Conservation (phyloP, 2,329 filamentous ascomycete genomes). For the Alternaria sp. region DNA sequence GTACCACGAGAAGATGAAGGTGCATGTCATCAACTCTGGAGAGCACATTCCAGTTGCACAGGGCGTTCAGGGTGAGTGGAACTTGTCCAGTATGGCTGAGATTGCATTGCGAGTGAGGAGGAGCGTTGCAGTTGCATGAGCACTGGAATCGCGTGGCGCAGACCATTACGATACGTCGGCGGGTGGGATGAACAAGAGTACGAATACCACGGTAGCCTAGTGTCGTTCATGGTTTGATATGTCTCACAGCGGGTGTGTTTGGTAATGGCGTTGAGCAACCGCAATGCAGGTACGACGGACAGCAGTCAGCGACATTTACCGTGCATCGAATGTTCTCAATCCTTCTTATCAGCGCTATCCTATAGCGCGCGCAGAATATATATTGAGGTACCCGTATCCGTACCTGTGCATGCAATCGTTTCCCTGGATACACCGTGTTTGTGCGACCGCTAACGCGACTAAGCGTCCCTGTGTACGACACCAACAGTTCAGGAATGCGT, state of each 20-base stretch:
- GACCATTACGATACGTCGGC: background rate
- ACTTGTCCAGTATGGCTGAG: conserved; percentile 51
- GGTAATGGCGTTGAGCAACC: background rate
- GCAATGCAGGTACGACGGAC: background rate
- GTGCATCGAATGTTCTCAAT: background rate
- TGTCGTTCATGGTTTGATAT: background rate
- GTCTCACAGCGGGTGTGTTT: background rate
- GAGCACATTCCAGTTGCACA: conserved; percentile 61
- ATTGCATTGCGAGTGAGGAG: conserved; percentile 41
- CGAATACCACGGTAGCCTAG: background rate
- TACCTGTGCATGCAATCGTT: background rate
- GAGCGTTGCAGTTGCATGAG: conserved; percentile 24
- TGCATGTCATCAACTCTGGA: conserved; percentile 92
- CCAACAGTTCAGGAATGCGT: background rate
- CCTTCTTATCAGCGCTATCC: background rate
- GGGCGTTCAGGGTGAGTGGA: conserved; percentile 47
- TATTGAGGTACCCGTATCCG: conserved; percentile 1
- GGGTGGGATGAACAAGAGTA: background rate
- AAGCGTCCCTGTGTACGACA: background rate
- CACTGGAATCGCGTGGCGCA: background rate
- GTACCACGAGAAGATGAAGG: conserved; percentile 90
- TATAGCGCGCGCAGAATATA: background rate
- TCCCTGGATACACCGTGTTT: background rate
- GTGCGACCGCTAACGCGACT: background rate
- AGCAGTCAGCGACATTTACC: background rate